Base-by-base conservation (phyloP, 345 rosid genomes). In the sweet orange (Citrus sinensis) region DNA sequence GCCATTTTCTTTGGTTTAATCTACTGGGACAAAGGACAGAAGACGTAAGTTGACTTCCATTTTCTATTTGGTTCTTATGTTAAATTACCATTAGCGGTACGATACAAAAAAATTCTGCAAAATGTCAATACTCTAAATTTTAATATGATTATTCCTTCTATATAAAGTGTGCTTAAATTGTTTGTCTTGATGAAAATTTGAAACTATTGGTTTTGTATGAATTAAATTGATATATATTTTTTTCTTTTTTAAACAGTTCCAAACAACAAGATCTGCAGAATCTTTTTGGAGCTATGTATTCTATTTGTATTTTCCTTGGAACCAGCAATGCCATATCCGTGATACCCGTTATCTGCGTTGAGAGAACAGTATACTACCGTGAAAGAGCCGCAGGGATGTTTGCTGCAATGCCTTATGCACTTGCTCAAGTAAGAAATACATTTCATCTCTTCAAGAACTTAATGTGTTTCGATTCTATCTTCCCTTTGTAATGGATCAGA, bases 341-440 rank as follows among this genome's bases (percentile, higher is more conserved):
- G 17, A 89, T 87, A 35, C 85, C 94, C 5, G 77, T 89, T 16
- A 88, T 90, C 49, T 80, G 88, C 8, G 71, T 87, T 29, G 94
- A 90, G 66, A 87, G 94, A 76, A 89, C 89, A 0, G 92, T 90
- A 67, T 89, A 89, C 67, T 90, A 90, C 68, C 81, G 94, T 2
- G 94, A 90, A 85, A 86, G 85, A 82, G 93, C 82, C 0, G 90
- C 91, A 0, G 91, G 91, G 67, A 90, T 88, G 93, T 90, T 85
- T 67, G 84, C 89, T 20, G 86, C 86, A 13, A 73, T 90, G 55
- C 86, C 93, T 24, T 90, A 88, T 46, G 91, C 93, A 51, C 59
- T 90, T 19, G 88, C 91, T 49, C 93, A 90, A 82, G 93, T 90
- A 74, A 83, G 71, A 75, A 65, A 73, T 34, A 30, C 2, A 24